phyloP scores from a whole-genome alignment of 305 asterid species.

The Solanum hybrid region DNA sequence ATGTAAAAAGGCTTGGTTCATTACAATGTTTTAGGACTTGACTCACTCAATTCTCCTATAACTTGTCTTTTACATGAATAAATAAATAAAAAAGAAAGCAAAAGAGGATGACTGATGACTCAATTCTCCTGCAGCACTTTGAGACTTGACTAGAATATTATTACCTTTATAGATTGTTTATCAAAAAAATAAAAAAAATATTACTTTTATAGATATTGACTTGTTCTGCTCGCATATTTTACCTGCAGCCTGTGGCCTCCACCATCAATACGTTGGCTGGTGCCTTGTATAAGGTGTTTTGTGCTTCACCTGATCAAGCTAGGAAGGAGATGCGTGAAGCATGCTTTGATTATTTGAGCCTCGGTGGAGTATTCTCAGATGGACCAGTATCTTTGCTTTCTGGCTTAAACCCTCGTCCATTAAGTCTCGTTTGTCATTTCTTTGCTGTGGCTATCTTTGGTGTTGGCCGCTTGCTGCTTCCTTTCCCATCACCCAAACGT shows the following conservation, averaged over 20 bases:
- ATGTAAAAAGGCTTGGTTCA: not conserved
- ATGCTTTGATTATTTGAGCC: slow-evolving; percentile 84
- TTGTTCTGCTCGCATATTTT: slow-evolving; percentile 10
- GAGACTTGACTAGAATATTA: not conserved
- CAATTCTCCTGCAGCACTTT: not conserved
- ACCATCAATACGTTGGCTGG: slow-evolving; percentile 89
- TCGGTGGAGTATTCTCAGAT: slow-evolving; percentile 70
- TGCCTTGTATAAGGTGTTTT: slow-evolving; percentile 73
- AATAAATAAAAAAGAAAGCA: too few relatives aligned
- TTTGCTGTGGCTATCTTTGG: slow-evolving; percentile 81
- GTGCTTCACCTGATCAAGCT: slow-evolving; percentile 80
- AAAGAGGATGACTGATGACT: not conserved
- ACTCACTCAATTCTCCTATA: not conserved
- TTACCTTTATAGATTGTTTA: not conserved
- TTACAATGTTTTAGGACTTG: not conserved
- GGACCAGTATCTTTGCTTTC: slow-evolving; percentile 87
- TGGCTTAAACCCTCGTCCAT: slow-evolving; percentile 74
- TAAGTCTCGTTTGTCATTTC: slow-evolving; percentile 80
- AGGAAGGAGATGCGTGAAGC: slow-evolving; percentile 87
- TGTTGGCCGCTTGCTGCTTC: slow-evolving; percentile 66
- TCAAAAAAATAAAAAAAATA: too few relatives aligned
- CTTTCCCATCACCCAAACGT: slow-evolving; percentile 71
- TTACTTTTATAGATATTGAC: not conserved
- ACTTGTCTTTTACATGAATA: not conserved
- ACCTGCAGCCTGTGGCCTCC: slow-evolving; percentile 79